Percentiles rank a stretch among this genome's conserved stretches.
These are phyloP conservation scores for Eimeria sp. DNA, from an alignment of 169 alveolate species.

Conservation along the genomic window DNA sequence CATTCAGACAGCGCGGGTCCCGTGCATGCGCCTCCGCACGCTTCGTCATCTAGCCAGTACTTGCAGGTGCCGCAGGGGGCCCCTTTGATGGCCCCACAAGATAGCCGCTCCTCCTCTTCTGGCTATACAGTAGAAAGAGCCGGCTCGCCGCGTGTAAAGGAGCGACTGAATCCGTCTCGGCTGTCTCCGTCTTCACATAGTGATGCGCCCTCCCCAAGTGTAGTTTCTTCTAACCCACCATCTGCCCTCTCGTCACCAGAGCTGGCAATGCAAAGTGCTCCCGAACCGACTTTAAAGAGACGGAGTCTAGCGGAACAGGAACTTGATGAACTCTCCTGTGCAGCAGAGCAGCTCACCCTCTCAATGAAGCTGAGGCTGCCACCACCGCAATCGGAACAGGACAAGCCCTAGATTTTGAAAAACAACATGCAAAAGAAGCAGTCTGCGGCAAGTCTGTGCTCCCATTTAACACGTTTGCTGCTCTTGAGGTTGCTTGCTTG, in stretches of 20 bases:
- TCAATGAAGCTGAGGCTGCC: slow-evolving; percentile 37
- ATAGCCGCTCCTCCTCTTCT: slow-evolving; percentile 9
- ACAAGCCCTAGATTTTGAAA: slow-evolving; percentile 1
- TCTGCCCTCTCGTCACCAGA: slow-evolving; percentile 28
- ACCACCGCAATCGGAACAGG: slow-evolving; percentile 38
- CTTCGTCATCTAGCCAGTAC: slow-evolving; percentile 6
- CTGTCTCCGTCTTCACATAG: not conserved
- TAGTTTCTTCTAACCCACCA: not conserved
- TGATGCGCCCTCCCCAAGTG: slow-evolving; percentile 10
- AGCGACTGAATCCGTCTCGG: slow-evolving; percentile 4
- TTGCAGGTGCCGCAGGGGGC: slow-evolving; percentile 43
- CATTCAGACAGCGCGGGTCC: not conserved
- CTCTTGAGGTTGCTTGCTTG: not conserved
- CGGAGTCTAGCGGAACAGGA: slow-evolving; percentile 54
- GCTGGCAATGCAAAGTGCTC: not conserved
- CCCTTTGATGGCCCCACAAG: not conserved
- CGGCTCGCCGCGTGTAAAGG: not conserved
- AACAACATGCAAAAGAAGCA: not conserved
- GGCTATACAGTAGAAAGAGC: not conserved
- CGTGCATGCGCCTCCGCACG: not conserved
- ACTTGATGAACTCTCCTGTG: slow-evolving; percentile 56
- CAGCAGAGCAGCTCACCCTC: slow-evolving; percentile 61
- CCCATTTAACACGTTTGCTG: not conserved
- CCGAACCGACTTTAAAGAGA: not conserved
- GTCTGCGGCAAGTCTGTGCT: not conserved